These are phyloP conservation scores for Zygosaccharomyces siamensis DNA, from an alignment of 805 yeast species.

Conservation along the genomic window DNA sequence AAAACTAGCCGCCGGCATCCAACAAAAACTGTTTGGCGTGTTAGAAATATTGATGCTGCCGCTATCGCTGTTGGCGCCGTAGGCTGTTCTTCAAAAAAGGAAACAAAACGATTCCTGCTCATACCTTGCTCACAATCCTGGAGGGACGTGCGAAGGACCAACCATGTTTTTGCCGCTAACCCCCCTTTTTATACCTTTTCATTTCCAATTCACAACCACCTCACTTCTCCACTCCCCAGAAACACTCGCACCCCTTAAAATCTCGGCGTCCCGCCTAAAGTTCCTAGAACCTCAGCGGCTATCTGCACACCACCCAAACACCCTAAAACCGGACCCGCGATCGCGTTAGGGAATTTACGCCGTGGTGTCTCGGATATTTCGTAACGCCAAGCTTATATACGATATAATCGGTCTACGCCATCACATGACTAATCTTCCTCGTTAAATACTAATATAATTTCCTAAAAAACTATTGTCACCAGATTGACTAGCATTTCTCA, in stretches of 20 bases:
- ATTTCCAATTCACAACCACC: background rate
- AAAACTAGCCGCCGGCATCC: no score
- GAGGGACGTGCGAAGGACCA: background rate
- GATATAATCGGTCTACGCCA: background rate
- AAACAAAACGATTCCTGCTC: background rate
- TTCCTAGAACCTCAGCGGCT: background rate
- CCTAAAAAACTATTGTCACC: background rate
- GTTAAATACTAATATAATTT: background rate
- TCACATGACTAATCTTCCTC: background rate
- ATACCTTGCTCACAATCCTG: background rate
- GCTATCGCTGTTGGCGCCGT: background rate
- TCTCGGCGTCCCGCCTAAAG: background rate
- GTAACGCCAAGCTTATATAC: no score
- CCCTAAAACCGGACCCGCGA: background rate
- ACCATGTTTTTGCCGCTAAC: background rate
- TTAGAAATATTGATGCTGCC: background rate
- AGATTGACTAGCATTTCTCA: background rate
- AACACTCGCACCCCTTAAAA: background rate
- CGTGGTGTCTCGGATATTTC: no score
- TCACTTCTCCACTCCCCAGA: background rate
- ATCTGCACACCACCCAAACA: background rate
- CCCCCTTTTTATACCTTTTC: background rate
- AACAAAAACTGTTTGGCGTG: background rate
- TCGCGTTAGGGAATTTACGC: background rate
- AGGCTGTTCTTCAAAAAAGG: background rate